A percentile compares a stretch with the other conserved stretches of the same genome.
Evolutionary conservation across 257 asterid genomes (phyloP).

Genomic region (Euphrasia confusa): DNA sequence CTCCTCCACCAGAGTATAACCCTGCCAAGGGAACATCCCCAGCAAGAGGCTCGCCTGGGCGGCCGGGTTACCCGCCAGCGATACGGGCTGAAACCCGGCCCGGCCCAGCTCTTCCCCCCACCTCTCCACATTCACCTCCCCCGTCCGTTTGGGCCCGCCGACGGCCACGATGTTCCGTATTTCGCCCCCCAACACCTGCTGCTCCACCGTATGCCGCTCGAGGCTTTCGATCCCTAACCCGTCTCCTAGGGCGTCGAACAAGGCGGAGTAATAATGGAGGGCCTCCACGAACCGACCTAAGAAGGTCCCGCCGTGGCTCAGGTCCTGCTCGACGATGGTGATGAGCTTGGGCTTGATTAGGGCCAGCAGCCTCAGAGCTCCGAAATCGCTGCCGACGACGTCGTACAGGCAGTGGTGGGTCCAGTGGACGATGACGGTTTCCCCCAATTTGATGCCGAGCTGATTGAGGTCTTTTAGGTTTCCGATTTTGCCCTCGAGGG

Average conservation of each 20-base stretch:
- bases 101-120: slow-evolving; percentile 71
- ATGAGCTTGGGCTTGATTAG: slow-evolving; percentile 62
- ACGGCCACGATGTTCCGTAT: slow-evolving; percentile 84
- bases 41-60: slow-evolving; percentile 72
- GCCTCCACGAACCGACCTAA: slow-evolving; percentile 84
- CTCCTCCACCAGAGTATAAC: slow-evolving; percentile 88
- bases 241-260: slow-evolving; percentile 85
- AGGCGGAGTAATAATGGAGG: slow-evolving; percentile 71
- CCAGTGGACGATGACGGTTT: slow-evolving; percentile 74
- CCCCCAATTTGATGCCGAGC: slow-evolving; percentile 48
- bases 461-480: slow-evolving; percentile 38
- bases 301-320: slow-evolving; percentile 62
- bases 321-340: slow-evolving; percentile 74
- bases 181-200: slow-evolving; percentile 74
- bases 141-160: slow-evolving; percentile 80
- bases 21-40: slow-evolving; percentile 92
- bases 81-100: slow-evolving; percentile 63
- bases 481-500: slow-evolving; percentile 69
- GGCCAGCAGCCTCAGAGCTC: slow-evolving; percentile 44
- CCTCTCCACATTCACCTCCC: slow-evolving; percentile 67
- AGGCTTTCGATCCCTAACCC: slow-evolving; percentile 60
- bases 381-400: slow-evolving; percentile 67
- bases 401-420: slow-evolving; percentile 90
- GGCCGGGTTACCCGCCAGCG: slow-evolving; percentile 73
- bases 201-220: slow-evolving; percentile 90